These are phyloP conservation scores for Echinochloa phyllopogon DNA, from an alignment of 176 grass and related monocot species.

Conservation along the genomic window DNA sequence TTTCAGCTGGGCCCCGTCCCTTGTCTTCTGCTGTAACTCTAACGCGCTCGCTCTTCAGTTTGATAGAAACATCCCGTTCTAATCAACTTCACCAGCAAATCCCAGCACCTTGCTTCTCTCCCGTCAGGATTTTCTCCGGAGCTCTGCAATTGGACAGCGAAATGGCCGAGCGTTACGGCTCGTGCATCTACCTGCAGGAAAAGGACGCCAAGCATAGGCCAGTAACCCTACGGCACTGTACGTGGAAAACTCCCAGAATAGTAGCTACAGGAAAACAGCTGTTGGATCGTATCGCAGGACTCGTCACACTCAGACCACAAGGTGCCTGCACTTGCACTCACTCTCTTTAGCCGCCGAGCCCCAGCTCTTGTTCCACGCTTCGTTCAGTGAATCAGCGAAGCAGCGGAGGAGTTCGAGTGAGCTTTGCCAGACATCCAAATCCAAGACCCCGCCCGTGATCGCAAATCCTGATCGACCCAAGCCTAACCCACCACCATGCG, in stretches of 20 bases:
- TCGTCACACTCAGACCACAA: neutral
- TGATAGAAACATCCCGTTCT: no score
- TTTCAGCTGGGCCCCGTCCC: no score
- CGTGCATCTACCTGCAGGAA: neutral
- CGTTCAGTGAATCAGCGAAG: slow-evolving; percentile 10
- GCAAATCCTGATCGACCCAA: slow-evolving; percentile 10
- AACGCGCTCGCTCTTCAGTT: no score
- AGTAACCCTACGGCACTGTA: neutral
- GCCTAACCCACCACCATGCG: neutral
- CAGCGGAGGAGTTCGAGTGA: neutral
- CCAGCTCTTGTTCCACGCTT: neutral
- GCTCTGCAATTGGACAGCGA: neutral
- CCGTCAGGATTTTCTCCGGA: neutral
- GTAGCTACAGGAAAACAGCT: neutral
- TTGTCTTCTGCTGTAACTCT: no score
- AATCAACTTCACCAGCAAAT: no score
- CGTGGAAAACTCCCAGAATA: neutral
- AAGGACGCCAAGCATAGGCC: neutral
- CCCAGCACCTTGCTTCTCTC: no score
- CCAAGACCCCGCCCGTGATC: neutral
- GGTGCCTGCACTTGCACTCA: neutral
- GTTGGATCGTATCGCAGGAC: neutral
- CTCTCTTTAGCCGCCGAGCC: neutral
- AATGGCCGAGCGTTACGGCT: neutral
- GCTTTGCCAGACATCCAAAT: neutral